These are phyloP conservation scores for Pythium scleroteichum DNA, from an alignment of 352 stramenopile species.

Conservation along the genomic window DNA sequence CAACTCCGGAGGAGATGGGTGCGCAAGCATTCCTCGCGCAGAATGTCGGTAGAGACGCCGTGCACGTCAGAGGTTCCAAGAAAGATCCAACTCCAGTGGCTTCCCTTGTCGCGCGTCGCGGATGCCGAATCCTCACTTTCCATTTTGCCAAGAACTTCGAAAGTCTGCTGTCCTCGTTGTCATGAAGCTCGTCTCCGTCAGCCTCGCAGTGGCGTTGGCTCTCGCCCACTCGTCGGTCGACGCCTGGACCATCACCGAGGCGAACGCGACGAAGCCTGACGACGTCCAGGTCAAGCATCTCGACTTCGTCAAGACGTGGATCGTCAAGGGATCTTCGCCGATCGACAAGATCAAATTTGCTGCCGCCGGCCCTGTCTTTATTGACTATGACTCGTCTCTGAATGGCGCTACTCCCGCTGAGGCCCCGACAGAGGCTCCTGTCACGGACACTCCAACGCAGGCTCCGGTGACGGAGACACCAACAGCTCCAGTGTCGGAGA, in stretches of 20 bases:
- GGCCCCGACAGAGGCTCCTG: constrained; percentile 9
- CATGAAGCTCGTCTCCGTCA: constrained; percentile 22
- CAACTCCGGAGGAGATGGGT: neutral
- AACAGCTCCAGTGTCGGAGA: neutral
- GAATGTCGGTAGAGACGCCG: no score
- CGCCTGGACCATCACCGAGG: constrained; percentile 24
- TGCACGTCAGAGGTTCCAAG: no score
- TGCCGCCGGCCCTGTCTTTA: constrained; percentile 20
- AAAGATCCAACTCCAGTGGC: neutral
- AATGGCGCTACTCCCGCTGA: constrained; percentile 18
- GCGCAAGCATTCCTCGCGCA: no score
- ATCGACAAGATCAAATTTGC: constrained; percentile 12
- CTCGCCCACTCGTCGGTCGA: neutral
- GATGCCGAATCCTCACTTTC: constrained; percentile 26
- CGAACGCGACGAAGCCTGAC: constrained; percentile 10
- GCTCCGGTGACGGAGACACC: neutral
- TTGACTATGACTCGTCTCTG: constrained; percentile 20
- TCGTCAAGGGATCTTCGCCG: constrained; percentile 9
- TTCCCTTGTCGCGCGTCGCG: neutral
- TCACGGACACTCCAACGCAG: neutral
- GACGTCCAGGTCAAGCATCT: constrained; percentile 16
- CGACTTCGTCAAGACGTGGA: constrained; percentile 24
- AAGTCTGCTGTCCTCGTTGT: neutral
- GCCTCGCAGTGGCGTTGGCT: neutral
- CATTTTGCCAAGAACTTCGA: constrained; percentile 5